These are phyloP conservation scores for Magnolia changhungtana DNA, from an alignment of 164 flowering plant species.

Conservation along the genomic window DNA sequence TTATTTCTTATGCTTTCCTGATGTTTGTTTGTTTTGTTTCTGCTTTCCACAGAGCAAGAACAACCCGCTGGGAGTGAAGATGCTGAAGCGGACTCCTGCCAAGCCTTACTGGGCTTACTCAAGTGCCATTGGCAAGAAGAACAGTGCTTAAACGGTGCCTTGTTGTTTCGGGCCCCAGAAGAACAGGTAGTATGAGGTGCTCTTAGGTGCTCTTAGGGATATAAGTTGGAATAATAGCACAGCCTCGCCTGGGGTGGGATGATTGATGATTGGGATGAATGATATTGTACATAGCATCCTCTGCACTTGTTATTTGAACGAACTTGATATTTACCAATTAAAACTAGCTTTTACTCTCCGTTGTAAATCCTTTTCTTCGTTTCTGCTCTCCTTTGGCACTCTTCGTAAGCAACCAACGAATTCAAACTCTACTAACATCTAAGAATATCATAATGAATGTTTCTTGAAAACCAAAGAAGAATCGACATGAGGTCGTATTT, in stretches of 20 bases:
- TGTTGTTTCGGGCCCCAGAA: not conserved
- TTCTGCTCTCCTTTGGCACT: too few relatives aligned
- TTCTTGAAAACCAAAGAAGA: too few relatives aligned
- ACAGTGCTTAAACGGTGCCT: constrained; percentile 24
- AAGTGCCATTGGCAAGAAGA: constrained; percentile 13
- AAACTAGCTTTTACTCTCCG: too few relatives aligned
- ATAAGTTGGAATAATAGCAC: not conserved
- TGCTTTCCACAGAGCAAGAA: constrained; percentile 61
- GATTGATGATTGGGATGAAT: not conserved
- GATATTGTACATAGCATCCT: not conserved
- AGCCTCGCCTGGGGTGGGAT: not conserved
- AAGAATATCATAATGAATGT: too few relatives aligned
- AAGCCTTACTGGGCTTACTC: constrained; percentile 45
- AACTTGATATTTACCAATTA: not conserved
- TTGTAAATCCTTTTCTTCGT: too few relatives aligned
- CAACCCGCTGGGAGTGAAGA: constrained; percentile 73
- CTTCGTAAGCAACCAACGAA: too few relatives aligned
- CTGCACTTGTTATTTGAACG: not conserved
- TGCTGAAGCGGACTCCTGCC: constrained; percentile 69
- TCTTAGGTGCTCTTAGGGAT: too few relatives aligned
- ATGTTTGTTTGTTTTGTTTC: not conserved
- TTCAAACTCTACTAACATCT: too few relatives aligned
- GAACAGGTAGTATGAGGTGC: not conserved
- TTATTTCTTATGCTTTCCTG: not conserved
- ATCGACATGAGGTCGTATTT: too few relatives aligned